Base-by-base conservation (phyloP, 495 filamentous ascomycete genomes). In the Entonaema liquescens region DNA sequence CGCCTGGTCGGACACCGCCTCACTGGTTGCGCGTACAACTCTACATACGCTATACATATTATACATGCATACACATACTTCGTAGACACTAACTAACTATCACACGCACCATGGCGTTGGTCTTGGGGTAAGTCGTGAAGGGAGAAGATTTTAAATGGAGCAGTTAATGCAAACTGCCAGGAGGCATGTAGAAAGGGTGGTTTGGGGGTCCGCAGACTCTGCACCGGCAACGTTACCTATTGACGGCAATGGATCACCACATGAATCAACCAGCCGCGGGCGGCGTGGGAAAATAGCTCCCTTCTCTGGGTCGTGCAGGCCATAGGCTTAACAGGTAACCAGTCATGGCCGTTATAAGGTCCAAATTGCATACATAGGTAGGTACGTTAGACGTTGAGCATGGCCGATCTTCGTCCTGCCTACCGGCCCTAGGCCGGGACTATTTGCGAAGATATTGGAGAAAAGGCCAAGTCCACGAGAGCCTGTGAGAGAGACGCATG, bases 181-280 rank as follows among this genome's bases (percentile, higher is more conserved):
- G 36, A 59, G 26, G n/a, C 64, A 72, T 62, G 36, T 47, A 62
- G 63, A 54, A 23, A 49, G 23, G 58, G 65, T 65, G 60, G 55
- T 49, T 62, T 73, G 68, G 64, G 69, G 69, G 69, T 71, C 69
- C 54, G 59, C 63, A 67, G 49, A 35, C 54, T 54, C 62, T 67
- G 60, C 65, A 68, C 55, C 40, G 50, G 56, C 65, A 65, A 58
- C 60, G 70, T 68, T 65, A 72, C 55, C 58, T 38, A 56, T 60
- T 62, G 60, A 61, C 40, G 59, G 55, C 21, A 44, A 68, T 56
- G 38, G 61, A 68, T 72, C 54, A 67, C 56, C 69, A 68, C 56
- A 65, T 59, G 52, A 59, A 69, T 63, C 57, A 57, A 19, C 60
- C 70, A 68, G 70, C 70, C 70, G 70, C 70, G 70, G 62, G 69